phyloP scores from a whole-genome alignment of 2,329 filamentous ascomycete species.

The Magnaporthales sp. region DNA sequence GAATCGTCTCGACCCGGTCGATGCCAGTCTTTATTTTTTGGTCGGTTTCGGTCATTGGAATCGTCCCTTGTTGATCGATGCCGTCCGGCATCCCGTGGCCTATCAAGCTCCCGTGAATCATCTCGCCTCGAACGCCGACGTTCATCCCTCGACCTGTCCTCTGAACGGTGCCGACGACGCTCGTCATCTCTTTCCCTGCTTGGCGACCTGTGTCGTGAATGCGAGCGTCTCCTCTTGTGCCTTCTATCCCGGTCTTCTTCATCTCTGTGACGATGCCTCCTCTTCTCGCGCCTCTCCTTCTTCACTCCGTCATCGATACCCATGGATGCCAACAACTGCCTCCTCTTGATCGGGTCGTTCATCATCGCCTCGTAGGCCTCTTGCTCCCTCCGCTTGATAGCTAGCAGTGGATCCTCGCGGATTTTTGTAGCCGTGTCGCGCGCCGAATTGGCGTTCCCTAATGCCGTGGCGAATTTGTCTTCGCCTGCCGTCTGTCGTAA shows the following conservation, averaged over 20 bases:
- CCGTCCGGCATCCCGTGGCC: neutral
- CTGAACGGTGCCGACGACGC: neutral
- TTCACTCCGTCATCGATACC: constrained; percentile 41
- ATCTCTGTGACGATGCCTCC: constrained; percentile 31
- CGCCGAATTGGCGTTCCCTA: constrained; percentile 62
- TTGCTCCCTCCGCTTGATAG: constrained; percentile 89
- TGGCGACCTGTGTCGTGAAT: constrained; percentile 12
- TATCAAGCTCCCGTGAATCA: neutral
- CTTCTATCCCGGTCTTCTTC: constrained; percentile 16
- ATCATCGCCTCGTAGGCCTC: constrained; percentile 72
- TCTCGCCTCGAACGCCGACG: constrained; percentile 2
- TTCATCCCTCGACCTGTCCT: neutral
- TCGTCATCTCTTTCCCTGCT: neutral
- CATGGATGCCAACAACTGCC: constrained; percentile 57
- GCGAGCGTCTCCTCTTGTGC: constrained; percentile 17
- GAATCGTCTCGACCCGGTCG: neutral
- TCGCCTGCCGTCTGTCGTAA: constrained; percentile 64
- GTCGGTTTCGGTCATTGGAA: constrained; percentile 1
- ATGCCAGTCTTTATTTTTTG: neutral
- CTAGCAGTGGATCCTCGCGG: constrained; percentile 80
- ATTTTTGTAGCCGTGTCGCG: constrained; percentile 82
- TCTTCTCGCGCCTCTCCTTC: constrained; percentile 24
- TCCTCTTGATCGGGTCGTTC: constrained; percentile 62
- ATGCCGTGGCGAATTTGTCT: constrained; percentile 48
- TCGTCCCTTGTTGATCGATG: neutral